phyloP scores from a whole-genome alignment of 139 green algal genomes.

The Chlorella sp. region DNA sequence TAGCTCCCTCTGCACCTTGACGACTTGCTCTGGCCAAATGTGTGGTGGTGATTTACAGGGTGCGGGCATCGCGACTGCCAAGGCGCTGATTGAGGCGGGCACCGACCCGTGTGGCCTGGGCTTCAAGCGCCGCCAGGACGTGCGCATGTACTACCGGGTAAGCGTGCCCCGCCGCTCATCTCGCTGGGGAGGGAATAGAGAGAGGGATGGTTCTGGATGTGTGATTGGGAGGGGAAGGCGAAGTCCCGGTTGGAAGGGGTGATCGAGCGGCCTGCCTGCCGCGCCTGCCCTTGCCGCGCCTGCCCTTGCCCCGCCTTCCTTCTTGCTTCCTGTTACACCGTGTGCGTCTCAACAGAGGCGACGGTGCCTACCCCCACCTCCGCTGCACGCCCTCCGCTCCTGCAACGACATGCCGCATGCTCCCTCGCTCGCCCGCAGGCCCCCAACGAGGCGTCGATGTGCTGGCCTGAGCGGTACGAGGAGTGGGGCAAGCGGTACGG shows the following conservation, averaged over 20 bases:
- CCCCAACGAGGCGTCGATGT: slow-evolving; percentile 67
- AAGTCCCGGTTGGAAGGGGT: neutral
- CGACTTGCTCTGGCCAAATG: too few relatives aligned
- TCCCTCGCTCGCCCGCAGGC: slow-evolving; percentile 47
- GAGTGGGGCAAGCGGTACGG: slow-evolving; percentile 57
- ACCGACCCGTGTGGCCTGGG: slow-evolving; percentile 60
- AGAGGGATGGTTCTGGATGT: neutral
- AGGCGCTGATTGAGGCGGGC: slow-evolving; percentile 70
- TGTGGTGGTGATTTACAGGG: slow-evolving; percentile 34
- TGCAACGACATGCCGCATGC: neutral
- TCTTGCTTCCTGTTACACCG: too few relatives aligned
- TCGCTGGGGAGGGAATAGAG: too few relatives aligned
- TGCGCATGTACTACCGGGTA: slow-evolving; percentile 85
- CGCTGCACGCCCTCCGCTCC: neutral
- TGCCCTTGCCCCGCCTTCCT: too few relatives aligned
- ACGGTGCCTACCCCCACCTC: neutral
- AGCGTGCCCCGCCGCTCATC: neutral
- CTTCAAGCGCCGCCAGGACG: slow-evolving; percentile 59
- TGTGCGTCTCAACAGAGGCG: too few relatives aligned
- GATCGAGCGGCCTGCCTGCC: neutral
- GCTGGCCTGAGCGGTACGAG: slow-evolving; percentile 62
- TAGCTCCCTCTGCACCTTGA: too few relatives aligned
- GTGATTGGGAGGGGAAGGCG: neutral
- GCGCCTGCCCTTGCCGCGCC: neutral
- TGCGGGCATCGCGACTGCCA: slow-evolving; percentile 70